These are phyloP conservation scores for Nyssa sinensis DNA, from an alignment of 148 eudicot genomes.

Conservation along the genomic window DNA sequence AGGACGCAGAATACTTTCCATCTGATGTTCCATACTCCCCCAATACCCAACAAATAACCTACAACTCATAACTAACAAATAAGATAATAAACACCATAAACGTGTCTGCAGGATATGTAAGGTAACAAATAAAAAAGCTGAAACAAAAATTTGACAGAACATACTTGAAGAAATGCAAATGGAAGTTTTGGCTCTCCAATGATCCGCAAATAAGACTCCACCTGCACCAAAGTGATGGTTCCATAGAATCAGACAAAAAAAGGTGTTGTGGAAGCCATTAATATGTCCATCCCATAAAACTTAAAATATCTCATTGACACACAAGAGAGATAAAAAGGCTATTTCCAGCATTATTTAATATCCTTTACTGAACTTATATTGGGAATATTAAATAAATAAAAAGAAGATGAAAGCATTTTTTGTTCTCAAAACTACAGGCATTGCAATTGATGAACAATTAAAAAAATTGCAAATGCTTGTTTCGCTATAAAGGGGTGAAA, in stretches of 20 bases:
- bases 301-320: background rate
- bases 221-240: no score
- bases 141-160: constrained; percentile 18
- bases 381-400: background rate
- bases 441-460: background rate
- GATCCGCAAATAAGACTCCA: constrained; percentile 79
- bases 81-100: constrained; percentile 8
- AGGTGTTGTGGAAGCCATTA: background rate
- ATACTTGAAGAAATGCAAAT: constrained; percentile 87
- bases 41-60: constrained; percentile 99
- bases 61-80: constrained; percentile 13
- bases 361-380: background rate
- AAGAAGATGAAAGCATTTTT: background rate
- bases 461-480: background rate
- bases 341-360: constrained; percentile 3
- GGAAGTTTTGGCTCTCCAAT: constrained; percentile 94
- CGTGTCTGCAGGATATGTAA: background rate
- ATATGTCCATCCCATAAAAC: background rate
- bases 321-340: background rate
- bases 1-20: constrained; percentile 93
- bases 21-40: constrained; percentile 96
- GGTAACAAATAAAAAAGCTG: constrained; percentile 4
- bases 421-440: background rate
- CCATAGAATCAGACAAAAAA: background rate
- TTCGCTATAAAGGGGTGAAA: background rate